These are phyloP conservation scores for Skeletonema menzelii DNA, from an alignment of 108 stramenopile genomes.

Conservation along the genomic window DNA sequence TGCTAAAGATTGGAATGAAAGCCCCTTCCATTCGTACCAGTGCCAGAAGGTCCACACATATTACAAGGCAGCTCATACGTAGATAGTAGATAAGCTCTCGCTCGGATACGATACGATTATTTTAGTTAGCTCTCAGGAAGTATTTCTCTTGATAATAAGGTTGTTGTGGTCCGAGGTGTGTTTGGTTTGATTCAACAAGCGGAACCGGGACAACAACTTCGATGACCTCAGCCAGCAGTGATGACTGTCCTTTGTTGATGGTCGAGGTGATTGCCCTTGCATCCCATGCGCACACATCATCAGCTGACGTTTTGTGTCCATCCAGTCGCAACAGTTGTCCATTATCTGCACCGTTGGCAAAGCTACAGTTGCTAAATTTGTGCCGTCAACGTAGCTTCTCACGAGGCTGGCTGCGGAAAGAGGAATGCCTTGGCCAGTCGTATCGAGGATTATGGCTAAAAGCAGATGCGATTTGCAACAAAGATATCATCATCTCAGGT, in stretches of 20 bases:
- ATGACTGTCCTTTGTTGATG: slow-evolving; percentile 14
- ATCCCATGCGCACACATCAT: background rate
- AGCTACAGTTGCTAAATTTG: slow-evolving; percentile 40
- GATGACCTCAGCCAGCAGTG: background rate
- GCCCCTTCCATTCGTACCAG: too few species aligned
- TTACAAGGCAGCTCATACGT: too few species aligned
- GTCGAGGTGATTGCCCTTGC: slow-evolving; percentile 43
- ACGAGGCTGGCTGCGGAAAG: slow-evolving; percentile 23
- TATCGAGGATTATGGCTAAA: slow-evolving; percentile 30
- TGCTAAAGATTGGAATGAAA: too few species aligned
- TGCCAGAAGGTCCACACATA: too few species aligned
- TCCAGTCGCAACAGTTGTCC: background rate
- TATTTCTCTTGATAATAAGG: too few species aligned
- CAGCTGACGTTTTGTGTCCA: background rate
- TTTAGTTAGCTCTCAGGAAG: too few species aligned
- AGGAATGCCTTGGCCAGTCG: slow-evolving; percentile 4
- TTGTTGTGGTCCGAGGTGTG: too few species aligned
- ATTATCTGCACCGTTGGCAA: slow-evolving; percentile 38
- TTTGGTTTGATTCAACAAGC: background rate
- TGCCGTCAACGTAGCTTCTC: slow-evolving; percentile 23
- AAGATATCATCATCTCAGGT: slow-evolving; percentile 16
- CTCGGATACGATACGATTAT: too few species aligned
- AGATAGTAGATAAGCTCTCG: too few species aligned
- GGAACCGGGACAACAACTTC: background rate
- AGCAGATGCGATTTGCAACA: slow-evolving; percentile 9